Conservation (phyloP, 306 rosid genomes). For the Dryas drummondii region DNA sequence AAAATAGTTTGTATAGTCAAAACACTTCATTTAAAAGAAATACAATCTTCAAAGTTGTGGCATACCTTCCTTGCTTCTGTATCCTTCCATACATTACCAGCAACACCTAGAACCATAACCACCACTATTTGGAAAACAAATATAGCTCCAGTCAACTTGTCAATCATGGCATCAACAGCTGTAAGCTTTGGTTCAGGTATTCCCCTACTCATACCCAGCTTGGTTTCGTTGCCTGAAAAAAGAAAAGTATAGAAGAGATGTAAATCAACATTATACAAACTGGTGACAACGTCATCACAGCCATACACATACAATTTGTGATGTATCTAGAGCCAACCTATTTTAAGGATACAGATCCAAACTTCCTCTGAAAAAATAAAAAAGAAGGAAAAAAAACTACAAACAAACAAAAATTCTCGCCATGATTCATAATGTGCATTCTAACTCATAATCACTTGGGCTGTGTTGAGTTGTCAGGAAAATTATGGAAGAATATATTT, state of each 20-base stretch:
- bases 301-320: neutral
- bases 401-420: too few species aligned
- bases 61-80: constrained; percentile 93
- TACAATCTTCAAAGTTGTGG: constrained; percentile 20
- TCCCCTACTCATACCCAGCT: constrained; percentile 98
- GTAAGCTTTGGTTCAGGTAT: constrained; percentile 98
- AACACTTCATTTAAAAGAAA: constrained; percentile 14
- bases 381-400: neutral
- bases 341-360: neutral
- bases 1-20: neutral
- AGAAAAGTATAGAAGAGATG: constrained; percentile 10
- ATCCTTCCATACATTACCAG: constrained; percentile 98
- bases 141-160: constrained; percentile 98
- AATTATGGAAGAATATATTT: neutral
- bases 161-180: constrained; percentile 96
- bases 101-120: constrained; percentile 91
- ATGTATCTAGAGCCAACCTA: neutral
- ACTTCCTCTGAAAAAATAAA: neutral
- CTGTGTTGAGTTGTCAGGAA: neutral
- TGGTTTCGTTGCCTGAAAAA: constrained; percentile 89
- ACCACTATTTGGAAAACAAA: constrained; percentile 95
- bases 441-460: neutral
- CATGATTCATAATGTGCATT: neutral
- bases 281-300: neutral
- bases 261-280: constrained; percentile 26